Evolutionary conservation across 2,329 filamentous ascomycete genomes (phyloP).

Genomic region (Fusarium nematophilum): DNA sequence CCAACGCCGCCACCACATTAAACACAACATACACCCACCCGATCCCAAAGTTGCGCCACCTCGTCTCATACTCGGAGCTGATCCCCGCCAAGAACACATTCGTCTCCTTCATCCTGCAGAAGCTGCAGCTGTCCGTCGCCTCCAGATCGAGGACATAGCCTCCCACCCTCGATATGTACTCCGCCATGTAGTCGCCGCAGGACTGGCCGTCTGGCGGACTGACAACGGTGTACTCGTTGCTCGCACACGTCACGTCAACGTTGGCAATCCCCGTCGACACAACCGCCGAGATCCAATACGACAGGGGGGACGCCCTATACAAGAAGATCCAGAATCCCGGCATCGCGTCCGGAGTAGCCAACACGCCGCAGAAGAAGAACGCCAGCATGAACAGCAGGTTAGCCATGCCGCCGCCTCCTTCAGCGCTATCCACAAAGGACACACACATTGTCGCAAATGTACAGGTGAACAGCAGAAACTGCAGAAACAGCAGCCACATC

Average conservation of each 20-base stretch:
- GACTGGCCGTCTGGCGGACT: slow-evolving; percentile 66
- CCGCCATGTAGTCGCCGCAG: slow-evolving; percentile 68
- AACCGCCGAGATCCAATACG: slow-evolving; percentile 80
- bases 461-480: no score
- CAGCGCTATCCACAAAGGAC: no score
- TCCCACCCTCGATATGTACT: slow-evolving; percentile 60
- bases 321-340: slow-evolving; percentile 60
- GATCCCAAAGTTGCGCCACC: slow-evolving; percentile 76
- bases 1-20: slow-evolving; percentile 64
- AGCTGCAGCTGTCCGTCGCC: slow-evolving; percentile 64
- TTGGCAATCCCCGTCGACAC: slow-evolving; percentile 76
- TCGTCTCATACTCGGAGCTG: slow-evolving; percentile 63
- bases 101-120: slow-evolving; percentile 62
- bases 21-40: slow-evolving; percentile 68
- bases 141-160: slow-evolving; percentile 65
- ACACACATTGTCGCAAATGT: no score
- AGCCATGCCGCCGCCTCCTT: no score
- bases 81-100: slow-evolving; percentile 62
- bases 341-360: slow-evolving; percentile 56
- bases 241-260: slow-evolving; percentile 71
- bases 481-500: no score
- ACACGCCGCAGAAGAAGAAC: slow-evolving; percentile 25
- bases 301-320: slow-evolving; percentile 82
- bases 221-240: slow-evolving; percentile 75
- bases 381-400: no score